Evolutionary conservation across 2,329 filamentous ascomycete species (phyloP), one percentile per base, ranked within the genome.

Genomic region (Alternaria arbusti): DNA sequence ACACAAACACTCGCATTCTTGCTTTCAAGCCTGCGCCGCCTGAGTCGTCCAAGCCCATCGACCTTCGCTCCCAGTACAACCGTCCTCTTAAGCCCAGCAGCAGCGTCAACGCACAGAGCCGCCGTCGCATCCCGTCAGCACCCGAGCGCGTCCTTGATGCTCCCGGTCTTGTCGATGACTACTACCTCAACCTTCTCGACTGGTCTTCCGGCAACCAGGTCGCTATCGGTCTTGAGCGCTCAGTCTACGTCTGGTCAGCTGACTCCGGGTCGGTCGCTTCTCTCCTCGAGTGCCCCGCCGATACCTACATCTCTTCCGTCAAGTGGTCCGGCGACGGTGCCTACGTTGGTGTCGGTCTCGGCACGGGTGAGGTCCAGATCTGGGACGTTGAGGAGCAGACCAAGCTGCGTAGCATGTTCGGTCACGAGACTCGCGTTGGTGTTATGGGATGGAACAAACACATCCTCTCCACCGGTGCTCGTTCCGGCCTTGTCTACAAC

Each of bases 391-490:
- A 97, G 74, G 96, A 99, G 81, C 89, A 91, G 66, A 91, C 90
- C 77, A 98, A 98, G 87, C 91, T 99, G 63, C 94, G 96, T 80
- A 97, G 94, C 86, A 99, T 99, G 96, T 92, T 94, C 79, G 96
- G 96, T 64, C 96, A 99, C 79, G 95, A 98, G 77, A 95, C 93
- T 43, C 94, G 96, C 59, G 95, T 99, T 68, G 93, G 94, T 78
- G 95, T 97, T 69, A 97, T 98, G 94, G 79, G 94, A 77, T 99
- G 96, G 96, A 97, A 93, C 87, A 98, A 98, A 88, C 96, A 98
- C 83, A 89, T 96, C 61, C 88, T 99, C 56, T 98, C 96, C 43
- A 97, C 95, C 22, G 96, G 96, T 70, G 93, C 96, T 61, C 92
- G 96, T 78, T 97, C 92, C 70, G 96, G 96, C 23, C 90, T 97